Percentiles rank a stretch among this genome's conserved stretches.
Conservation (phyloP, 1,139 yeast species). For the Candida sp. region DNA sequence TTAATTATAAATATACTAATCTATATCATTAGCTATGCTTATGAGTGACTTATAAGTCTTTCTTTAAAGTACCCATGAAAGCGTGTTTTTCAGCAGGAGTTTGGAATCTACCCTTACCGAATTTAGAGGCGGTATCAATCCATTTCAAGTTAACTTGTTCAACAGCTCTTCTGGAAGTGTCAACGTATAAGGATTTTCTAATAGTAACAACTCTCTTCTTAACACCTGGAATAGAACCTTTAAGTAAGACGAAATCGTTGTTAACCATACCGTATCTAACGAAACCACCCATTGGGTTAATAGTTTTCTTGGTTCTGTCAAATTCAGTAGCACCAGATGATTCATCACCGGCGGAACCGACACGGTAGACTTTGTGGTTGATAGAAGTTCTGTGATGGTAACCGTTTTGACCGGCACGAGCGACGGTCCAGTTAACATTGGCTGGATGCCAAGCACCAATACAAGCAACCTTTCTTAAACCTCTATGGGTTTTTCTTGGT, state of each 20-base stretch:
- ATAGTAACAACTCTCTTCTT: slow-evolving; percentile 99
- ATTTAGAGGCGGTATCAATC: slow-evolving; percentile 99
- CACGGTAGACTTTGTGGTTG: slow-evolving; percentile 99
- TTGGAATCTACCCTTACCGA: slow-evolving; percentile 99
- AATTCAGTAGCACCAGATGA: slow-evolving; percentile 93
- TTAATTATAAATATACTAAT: too few relatives aligned
- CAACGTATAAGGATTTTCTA: slow-evolving; percentile 98
- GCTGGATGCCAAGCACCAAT: slow-evolving; percentile 99
- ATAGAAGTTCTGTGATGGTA: slow-evolving; percentile 99
- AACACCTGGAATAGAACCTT: slow-evolving; percentile 99
- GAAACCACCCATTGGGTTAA: slow-evolving; percentile 99
- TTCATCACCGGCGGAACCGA: slow-evolving; percentile 96
- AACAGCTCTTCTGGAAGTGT: slow-evolving; percentile 96
- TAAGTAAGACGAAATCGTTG: slow-evolving; percentile 95
- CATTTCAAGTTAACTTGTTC: slow-evolving; percentile 98
- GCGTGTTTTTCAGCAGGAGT: slow-evolving; percentile 99
- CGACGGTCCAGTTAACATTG: slow-evolving; percentile 99
- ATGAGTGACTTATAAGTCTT: too few relatives aligned
- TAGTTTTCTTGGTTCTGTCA: slow-evolving; percentile 99
- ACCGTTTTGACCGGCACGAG: slow-evolving; percentile 99
- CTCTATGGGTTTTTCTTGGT: slow-evolving; percentile 99
- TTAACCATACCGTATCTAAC: slow-evolving; percentile 98
- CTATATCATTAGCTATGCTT: too few relatives aligned
- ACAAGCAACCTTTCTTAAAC: slow-evolving; percentile 99
- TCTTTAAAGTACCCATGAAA: slow-evolving; percentile 99